Percentiles rank a stretch among this genome's conserved stretches.
Conservation (phyloP, 352 stramenopile genomes). For the Labyrinthula sp. region DNA sequence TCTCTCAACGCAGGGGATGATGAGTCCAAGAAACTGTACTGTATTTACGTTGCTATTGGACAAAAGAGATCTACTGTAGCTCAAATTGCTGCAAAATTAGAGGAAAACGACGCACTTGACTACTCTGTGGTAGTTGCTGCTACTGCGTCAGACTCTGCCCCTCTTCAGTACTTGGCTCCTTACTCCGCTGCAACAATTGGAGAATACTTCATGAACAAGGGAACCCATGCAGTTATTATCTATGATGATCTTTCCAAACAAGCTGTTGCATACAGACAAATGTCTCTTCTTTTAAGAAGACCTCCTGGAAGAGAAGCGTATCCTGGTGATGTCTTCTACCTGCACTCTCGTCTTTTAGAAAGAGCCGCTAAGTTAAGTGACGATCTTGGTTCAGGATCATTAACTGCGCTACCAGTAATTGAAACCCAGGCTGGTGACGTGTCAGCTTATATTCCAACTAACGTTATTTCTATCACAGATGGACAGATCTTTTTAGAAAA, state of each 20-base stretch:
- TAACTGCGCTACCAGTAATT: slow-evolving; percentile 68
- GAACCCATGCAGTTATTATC: slow-evolving; percentile 70
- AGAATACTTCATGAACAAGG: slow-evolving; percentile 70
- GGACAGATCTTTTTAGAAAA: slow-evolving; percentile 74
- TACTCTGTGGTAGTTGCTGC: slow-evolving; percentile 67
- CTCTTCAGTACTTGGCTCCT: slow-evolving; percentile 66
- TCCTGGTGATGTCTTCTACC: slow-evolving; percentile 72
- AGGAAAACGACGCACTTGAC: slow-evolving; percentile 53
- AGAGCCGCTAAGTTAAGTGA: slow-evolving; percentile 63
- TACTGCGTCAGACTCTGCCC: slow-evolving; percentile 61
- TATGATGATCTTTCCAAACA: slow-evolving; percentile 77
- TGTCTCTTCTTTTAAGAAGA: slow-evolving; percentile 67
- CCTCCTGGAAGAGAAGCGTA: slow-evolving; percentile 68
- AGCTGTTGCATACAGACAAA: slow-evolving; percentile 60
- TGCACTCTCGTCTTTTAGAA: slow-evolving; percentile 67
- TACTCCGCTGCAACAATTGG: slow-evolving; percentile 65
- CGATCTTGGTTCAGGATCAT: slow-evolving; percentile 52
- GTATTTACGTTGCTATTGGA: slow-evolving; percentile 68
- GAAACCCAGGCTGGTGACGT: slow-evolving; percentile 72
- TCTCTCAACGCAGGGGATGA: slow-evolving; percentile 50
- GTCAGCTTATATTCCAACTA: slow-evolving; percentile 71
- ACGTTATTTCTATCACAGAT: slow-evolving; percentile 75
- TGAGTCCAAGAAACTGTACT: slow-evolving; percentile 42
- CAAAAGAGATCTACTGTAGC: slow-evolving; percentile 71
- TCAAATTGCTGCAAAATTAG: slow-evolving; percentile 58